Evolutionary conservation across 371 early-diverging fungal genomes (phyloP), one percentile per base, ranked within the genome.

Genomic region (Mucor sp.): DNA sequence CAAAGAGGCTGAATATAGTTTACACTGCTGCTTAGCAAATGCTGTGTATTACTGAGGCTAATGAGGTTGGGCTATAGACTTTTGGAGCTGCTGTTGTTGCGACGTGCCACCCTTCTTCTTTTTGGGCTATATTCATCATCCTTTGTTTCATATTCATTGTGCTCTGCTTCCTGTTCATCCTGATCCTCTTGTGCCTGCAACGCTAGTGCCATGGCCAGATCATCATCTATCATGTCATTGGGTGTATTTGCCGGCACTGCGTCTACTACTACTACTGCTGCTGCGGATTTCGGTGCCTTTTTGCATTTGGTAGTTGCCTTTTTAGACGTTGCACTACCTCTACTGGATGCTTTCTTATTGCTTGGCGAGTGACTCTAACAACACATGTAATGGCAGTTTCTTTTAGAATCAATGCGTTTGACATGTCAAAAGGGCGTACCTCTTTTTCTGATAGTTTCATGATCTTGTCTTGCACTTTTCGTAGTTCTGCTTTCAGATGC

Each of bases 131-230:
- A 41, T 47, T 60, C 63, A 19, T 68, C 72, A 48, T 61, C 71
- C 11, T 70, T 59, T 15, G 61, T 61, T 6, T 62, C 64, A 19
- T 35, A 47, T 12, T 64, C 37, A n/a, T 63, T 58, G 6, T 21
- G 43, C 2, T 64, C 56, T 44, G 50, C 58, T 4, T 65, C 63
- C 12, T 17, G 14, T 19, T 65, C 65, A 44, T 62, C 53, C 19
- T 43, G 67, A 41, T 71, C 69, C 44, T 75, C 75, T 59, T 75
- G 69, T n/a, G 64, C 41, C 58, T 75, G 75, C 35, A 75, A 61
- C 9, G 66, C 64, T 17, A 69, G 12, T 1, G 75, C 72, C 65
- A 75, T 58, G n/a, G 72, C 67, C 25, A 67, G 63, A 59, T 75
- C 75, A 9, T 72, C 47, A 43, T 75, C 55, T 19, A n/a, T 47